These are phyloP conservation scores for Limtongia smithiae DNA, from an alignment of 805 yeast genomes.

Conservation along the genomic window DNA sequence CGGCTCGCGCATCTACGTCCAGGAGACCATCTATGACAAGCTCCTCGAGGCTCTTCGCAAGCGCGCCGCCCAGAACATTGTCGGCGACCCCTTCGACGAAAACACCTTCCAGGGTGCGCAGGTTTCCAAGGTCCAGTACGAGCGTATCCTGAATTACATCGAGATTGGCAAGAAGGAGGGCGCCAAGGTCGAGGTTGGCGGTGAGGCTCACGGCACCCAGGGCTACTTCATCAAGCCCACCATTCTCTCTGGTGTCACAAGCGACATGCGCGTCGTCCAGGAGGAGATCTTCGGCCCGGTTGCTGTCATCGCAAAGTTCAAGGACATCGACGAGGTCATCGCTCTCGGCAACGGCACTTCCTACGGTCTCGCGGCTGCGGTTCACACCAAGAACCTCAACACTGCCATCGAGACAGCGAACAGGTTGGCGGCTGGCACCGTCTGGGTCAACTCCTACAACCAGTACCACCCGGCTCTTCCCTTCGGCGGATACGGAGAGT, in stretches of 20 bases:
- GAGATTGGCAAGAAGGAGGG: constrained; percentile 79
- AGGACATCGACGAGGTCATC: constrained; percentile 77
- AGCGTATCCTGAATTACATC: constrained; percentile 72
- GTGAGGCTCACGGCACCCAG: constrained; percentile 66
- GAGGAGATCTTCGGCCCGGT: constrained; percentile 97
- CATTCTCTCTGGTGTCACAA: constrained; percentile 74
- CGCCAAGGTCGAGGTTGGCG: constrained; percentile 78
- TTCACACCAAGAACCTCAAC: constrained; percentile 72
- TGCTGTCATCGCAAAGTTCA: constrained; percentile 76
- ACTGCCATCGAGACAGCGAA: constrained; percentile 72
- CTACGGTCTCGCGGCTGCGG: constrained; percentile 89
- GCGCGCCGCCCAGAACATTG: constrained; percentile 50
- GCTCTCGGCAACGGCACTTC: constrained; percentile 71
- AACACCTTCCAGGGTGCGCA: constrained; percentile 88
- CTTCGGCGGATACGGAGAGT: constrained; percentile 75
- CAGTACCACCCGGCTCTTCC: constrained; percentile 66
- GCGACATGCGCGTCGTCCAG: constrained; percentile 67
- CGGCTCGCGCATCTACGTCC: constrained; percentile 86
- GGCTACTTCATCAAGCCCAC: constrained; percentile 61
- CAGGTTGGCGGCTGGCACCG: constrained; percentile 79
- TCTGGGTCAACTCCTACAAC: constrained; percentile 89
- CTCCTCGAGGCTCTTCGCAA: constrained; percentile 57
- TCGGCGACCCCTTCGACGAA: constrained; percentile 82
- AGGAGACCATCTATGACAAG: constrained; percentile 77
- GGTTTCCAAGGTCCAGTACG: constrained; percentile 73